Evolutionary conservation across 257 asterid genomes (phyloP), one percentile per base, ranked within the genome.

Genomic region (Prunella vulgaris): DNA sequence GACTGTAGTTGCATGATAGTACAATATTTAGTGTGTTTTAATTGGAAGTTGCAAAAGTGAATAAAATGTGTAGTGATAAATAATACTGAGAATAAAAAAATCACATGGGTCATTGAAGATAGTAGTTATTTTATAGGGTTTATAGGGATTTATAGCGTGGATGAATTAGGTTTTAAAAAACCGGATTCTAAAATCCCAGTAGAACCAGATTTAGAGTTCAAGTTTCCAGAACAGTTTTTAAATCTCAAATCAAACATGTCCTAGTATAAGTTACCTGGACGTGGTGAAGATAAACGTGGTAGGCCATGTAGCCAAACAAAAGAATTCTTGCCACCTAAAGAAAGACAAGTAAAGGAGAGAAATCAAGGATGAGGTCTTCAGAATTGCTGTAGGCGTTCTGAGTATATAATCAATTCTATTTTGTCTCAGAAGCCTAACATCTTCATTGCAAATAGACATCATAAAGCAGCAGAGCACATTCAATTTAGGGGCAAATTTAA

Each of bases 241-340:
- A 40, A 40, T 10, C 15, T 15, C 48, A 40, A 40, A 3, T 10
- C 48, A 1, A 40, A 40, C 48, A 40, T 12, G 15, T 4, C 48
- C 48, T 40, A 12, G 30, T 21, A 52, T 3, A 3, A 65, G 7
- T 79, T 87, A 93, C 98, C 98, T 90, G 86, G 63, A 75, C 72
- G 69, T 80, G 85, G 86, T 93, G 95, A 74, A 76, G 78, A 76
- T 88, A 88, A 27, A 90, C 95, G 73, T 93, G 96, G 84, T 83
- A 82, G 79, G 83, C 88, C 88, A 88, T 83, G 86, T 90, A 93
- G 66, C 78, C 82, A 66, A 93, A 93, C 93, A 93, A 83, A 70
- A 93, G 79, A 74, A 93, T 88, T 80, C 98, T 86, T 8, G 97
- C 97, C 60, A 87, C 97, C 98, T 25, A 37, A 59, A 51, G 52